Conservation (phyloP, 2,329 filamentous ascomycete species). For the Chrysoporthe cubensis region DNA sequence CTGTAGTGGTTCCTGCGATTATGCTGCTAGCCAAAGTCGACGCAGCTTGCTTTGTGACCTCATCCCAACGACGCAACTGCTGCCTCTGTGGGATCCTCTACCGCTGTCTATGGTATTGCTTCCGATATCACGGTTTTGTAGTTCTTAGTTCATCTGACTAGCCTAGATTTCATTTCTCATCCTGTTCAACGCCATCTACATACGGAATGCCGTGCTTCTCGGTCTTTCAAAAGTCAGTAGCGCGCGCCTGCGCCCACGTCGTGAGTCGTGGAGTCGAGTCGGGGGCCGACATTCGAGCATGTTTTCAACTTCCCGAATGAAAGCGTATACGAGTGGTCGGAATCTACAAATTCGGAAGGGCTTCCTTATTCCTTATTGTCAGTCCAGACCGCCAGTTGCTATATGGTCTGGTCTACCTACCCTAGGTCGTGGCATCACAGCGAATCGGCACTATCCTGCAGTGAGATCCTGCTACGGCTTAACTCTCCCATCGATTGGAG, state of each 20-base stretch:
- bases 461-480: not conserved
- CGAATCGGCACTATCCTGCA: too few species aligned
- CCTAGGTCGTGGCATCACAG: too few species aligned
- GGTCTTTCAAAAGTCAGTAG: constrained; percentile 8
- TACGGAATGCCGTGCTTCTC: constrained; percentile 14
- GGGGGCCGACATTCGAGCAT: not conserved
- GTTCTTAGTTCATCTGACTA: not conserved
- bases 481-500: not conserved
- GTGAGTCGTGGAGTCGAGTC: too few species aligned
- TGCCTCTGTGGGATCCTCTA: not conserved
- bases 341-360: not conserved
- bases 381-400: not conserved
- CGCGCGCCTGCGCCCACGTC: constrained; percentile 9
- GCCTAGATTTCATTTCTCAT: not conserved
- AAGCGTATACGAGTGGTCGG: not conserved
- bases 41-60: not conserved
- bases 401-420: not conserved
- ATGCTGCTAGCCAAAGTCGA: not conserved
- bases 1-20: not conserved
- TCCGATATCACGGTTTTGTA: not conserved
- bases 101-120: not conserved
- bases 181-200: constrained; percentile 13
- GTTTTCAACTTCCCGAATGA: not conserved
- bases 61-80: not conserved
- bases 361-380: not conserved